Conservation (phyloP, 352 stramenopile genomes). For the Phytophthora cryptogea region DNA sequence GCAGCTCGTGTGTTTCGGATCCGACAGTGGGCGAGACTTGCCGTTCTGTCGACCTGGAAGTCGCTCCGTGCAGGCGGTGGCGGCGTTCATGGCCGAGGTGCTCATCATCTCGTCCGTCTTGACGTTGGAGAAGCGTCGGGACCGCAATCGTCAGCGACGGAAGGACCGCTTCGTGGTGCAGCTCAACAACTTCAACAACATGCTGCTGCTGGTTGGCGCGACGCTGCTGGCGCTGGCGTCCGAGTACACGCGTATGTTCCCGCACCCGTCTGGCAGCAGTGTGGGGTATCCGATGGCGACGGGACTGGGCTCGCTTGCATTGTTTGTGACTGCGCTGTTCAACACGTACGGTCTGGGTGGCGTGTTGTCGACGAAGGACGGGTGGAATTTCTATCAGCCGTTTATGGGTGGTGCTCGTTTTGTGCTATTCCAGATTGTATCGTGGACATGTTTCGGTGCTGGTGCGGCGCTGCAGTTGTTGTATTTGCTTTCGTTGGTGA, state of each 20-base stretch:
- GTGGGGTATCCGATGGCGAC: conserved; percentile 57
- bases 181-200: conserved; percentile 89
- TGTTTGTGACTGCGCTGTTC: conserved; percentile 78
- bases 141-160: conserved; percentile 37
- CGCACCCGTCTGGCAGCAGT: conserved; percentile 37
- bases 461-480: conserved; percentile 71
- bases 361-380: conserved; percentile 69
- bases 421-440: conserved; percentile 76
- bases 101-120: conserved; percentile 83
- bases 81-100: conserved; percentile 73
- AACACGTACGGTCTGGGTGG: conserved; percentile 87
- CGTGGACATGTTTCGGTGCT: conserved; percentile 78
- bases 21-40: conserved; percentile 15
- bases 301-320: conserved; percentile 60
- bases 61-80: conserved; percentile 57
- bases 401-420: conserved; percentile 79
- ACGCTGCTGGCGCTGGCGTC: conserved; percentile 62
- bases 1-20: conserved; percentile 42
- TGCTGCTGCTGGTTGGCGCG: conserved; percentile 75
- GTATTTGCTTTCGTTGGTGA: conserved; percentile 78
- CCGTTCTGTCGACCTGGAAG: conserved; percentile 50
- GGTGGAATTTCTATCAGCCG: conserved; percentile 86
- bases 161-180: conserved; percentile 67
- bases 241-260: conserved; percentile 57
- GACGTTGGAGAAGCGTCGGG: conserved; percentile 53